Percentiles rank a stretch among this genome's conserved stretches.
These are phyloP conservation scores for Trichosporon faecale DNA, from an alignment of 1,284 basidiomycete genomes.

Conservation along the genomic window DNA sequence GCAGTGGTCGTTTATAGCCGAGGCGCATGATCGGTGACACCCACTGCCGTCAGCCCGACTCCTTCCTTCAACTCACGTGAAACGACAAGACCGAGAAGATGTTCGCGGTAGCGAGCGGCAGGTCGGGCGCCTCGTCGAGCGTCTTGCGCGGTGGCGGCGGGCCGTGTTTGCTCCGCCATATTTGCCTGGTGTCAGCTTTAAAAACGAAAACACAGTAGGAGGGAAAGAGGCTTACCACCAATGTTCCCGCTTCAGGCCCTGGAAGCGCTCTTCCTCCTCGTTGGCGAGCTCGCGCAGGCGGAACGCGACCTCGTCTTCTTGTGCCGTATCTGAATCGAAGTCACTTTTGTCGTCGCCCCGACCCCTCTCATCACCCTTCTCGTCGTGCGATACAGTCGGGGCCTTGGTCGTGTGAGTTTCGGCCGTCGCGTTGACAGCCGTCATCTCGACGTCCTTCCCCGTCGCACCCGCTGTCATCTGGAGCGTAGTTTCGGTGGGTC, in stretches of 20 bases:
- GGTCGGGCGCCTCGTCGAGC: conserved; percentile 61
- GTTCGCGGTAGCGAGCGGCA: conserved; percentile 61
- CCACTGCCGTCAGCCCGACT: conserved; percentile 31
- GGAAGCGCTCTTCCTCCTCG: conserved; percentile 23
- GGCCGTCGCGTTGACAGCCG: not conserved
- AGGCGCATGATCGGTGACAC: conserved; percentile 65
- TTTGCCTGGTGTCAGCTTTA: conserved; percentile 34
- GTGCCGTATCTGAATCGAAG: conserved; percentile 11
- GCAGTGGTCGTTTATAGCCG: conserved; percentile 64
- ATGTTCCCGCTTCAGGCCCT: conserved; percentile 37
- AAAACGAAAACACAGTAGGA: not conserved
- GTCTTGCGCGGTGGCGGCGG: conserved; percentile 61
- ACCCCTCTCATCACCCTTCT: not conserved
- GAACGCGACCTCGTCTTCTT: conserved; percentile 13
- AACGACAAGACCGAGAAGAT: conserved; percentile 62
- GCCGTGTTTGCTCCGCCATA: conserved; percentile 54
- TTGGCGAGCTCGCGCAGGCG: conserved; percentile 31
- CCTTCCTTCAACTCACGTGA: conserved; percentile 34
- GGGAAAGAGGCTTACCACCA: conserved; percentile 37
- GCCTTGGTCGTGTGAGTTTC: not conserved
- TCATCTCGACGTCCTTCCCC: not conserved
- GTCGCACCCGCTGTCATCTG: conserved; percentile 1
- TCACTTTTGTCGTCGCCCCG: not conserved
- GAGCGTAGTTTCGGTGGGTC: not conserved
- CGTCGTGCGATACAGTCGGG: not conserved